Percentiles rank a stretch among this genome's conserved stretches.
Conservation (phyloP, 176 grass and related monocot species). For the Themeda triandra region DNA sequence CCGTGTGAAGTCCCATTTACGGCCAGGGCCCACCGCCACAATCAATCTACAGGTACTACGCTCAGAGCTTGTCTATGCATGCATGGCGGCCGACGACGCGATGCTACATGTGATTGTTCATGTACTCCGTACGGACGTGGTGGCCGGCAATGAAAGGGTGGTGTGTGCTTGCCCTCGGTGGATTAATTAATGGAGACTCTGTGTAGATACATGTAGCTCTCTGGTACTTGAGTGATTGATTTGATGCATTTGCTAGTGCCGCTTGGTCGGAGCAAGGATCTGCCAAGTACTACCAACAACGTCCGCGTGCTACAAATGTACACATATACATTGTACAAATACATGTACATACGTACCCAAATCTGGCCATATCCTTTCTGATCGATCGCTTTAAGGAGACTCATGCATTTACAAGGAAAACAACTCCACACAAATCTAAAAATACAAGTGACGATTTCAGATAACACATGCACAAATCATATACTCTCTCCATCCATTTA, state of each 20-base stretch:
- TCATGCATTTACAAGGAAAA: too few species aligned
- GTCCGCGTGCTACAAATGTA: background rate
- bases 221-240: background rate
- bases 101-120: background rate
- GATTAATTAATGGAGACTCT: background rate
- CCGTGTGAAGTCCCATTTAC: background rate
- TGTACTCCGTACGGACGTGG: background rate
- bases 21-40: background rate
- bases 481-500: too few species aligned
- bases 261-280: background rate
- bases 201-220: background rate
- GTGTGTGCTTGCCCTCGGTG: background rate
- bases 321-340: background rate
- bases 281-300: background rate
- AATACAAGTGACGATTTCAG: too few species aligned
- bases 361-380: too few species aligned
- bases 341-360: background rate
- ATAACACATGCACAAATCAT: too few species aligned
- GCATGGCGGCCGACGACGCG: conserved; percentile 9
- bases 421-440: too few species aligned
- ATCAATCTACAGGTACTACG: conserved; percentile 20
- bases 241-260: background rate
- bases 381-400: too few species aligned
- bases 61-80: conserved; percentile 2
- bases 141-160: background rate